These are phyloP conservation scores for Boletus coccyginus DNA, from an alignment of 768 basidiomycete genomes.

Conservation along the genomic window DNA sequence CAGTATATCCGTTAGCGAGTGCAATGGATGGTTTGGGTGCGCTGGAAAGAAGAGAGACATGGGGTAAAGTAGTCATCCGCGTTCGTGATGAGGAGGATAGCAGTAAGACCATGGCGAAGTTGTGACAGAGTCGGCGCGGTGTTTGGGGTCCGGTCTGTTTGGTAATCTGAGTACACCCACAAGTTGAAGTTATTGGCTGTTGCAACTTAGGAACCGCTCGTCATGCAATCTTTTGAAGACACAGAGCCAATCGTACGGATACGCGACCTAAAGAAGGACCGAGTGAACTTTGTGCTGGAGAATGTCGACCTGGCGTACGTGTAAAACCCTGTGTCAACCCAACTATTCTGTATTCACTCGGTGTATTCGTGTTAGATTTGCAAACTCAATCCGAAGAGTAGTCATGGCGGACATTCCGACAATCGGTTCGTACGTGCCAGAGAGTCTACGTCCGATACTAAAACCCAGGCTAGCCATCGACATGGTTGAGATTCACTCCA, in stretches of 20 bases:
- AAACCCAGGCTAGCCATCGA: slow-evolving; percentile 72
- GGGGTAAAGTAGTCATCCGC: slow-evolving; percentile 83
- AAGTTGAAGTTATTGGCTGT: not conserved
- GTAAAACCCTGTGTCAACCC: not conserved
- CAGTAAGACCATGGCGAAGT: slow-evolving; percentile 35
- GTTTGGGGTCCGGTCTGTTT: slow-evolving; percentile 19
- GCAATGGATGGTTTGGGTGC: slow-evolving; percentile 69
- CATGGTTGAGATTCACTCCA: slow-evolving; percentile 88
- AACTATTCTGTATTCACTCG: slow-evolving; percentile 5
- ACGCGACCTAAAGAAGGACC: slow-evolving; percentile 79
- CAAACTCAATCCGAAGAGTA: slow-evolving; percentile 90
- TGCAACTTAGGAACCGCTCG: not conserved
- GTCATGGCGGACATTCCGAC: slow-evolving; percentile 98
- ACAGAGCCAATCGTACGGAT: slow-evolving; percentile 74
- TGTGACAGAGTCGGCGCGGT: slow-evolving; percentile 29
- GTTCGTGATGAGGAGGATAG: slow-evolving; percentile 50
- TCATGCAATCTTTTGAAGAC: slow-evolving; percentile 37
- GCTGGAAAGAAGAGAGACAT: slow-evolving; percentile 81
- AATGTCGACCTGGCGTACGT: slow-evolving; percentile 95
- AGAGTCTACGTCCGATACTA: slow-evolving; percentile 1
- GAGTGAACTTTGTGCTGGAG: slow-evolving; percentile 88
- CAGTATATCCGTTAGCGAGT: slow-evolving; percentile 64
- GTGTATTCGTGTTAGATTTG: slow-evolving; percentile 58
- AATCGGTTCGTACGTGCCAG: slow-evolving; percentile 60
- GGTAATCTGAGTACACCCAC: not conserved